phyloP scores from a whole-genome alignment of 306 rosid genomes.

The Rosa lucieae region DNA sequence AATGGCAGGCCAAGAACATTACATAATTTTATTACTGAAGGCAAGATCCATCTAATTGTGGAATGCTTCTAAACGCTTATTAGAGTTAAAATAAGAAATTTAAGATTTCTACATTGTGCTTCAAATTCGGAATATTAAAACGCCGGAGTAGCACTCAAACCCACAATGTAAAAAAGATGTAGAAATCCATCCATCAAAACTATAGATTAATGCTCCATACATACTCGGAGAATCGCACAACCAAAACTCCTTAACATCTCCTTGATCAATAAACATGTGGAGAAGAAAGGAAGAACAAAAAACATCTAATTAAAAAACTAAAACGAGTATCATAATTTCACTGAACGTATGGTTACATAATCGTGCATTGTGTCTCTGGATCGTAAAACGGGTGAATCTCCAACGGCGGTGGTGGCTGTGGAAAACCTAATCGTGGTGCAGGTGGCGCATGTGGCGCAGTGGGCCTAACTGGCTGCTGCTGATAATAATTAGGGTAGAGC shows the following conservation, averaged over 20 bases:
- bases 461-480: not conserved
- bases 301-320: not conserved
- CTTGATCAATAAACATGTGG: not conserved
- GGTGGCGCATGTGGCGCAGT: not conserved
- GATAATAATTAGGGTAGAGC: not conserved
- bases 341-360: not conserved
- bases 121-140: not conserved
- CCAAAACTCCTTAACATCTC: not conserved
- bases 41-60: not conserved
- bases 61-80: not conserved
- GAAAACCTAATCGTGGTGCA: not conserved
- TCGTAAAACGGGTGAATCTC: slow-evolving; percentile 3
- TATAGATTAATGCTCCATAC: slow-evolving; percentile 7
- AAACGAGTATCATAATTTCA: not conserved
- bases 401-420: slow-evolving; percentile 11
- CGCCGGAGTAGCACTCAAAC: not conserved
- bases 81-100: not conserved
- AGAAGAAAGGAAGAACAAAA: slow-evolving; percentile 4
- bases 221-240: slow-evolving; percentile 9
- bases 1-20: not conserved
- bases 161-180: no score
- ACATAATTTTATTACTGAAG: not conserved
- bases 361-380: not conserved
- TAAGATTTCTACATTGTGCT: not conserved
- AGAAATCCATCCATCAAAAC: not conserved